Evolutionary conservation across 2,329 filamentous ascomycete species (phyloP).

Genomic region (Domatiomyces globalis): DNA sequence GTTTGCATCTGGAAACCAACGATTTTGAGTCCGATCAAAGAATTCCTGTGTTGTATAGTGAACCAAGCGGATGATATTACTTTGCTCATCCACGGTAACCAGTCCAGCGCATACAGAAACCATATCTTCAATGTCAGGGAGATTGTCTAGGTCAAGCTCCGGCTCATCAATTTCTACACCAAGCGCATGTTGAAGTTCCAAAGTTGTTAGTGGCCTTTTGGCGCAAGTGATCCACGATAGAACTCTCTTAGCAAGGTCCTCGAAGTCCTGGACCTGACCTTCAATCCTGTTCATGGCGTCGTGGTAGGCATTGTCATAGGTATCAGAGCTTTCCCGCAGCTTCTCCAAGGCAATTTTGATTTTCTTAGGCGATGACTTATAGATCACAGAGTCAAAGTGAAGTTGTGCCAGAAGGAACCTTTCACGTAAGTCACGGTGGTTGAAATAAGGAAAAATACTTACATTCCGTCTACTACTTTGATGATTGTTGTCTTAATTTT

Average conservation of each 20-base stretch:
- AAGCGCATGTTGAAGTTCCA: conserved; percentile 19
- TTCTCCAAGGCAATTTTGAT: neutral
- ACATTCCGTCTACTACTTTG: too few relatives aligned
- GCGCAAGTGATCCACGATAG: conserved; percentile 16
- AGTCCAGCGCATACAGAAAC: conserved; percentile 18
- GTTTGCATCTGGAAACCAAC: conserved; percentile 24
- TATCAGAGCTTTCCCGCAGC: neutral
- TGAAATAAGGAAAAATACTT: too few relatives aligned
- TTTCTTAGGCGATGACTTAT: neutral
- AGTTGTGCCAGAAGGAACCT: conserved; percentile 7
- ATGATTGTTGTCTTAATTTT: too few relatives aligned
- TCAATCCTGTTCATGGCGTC: conserved; percentile 11
- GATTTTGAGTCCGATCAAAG: conserved; percentile 20
- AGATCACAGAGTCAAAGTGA: neutral
- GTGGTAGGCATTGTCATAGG: conserved; percentile 6
- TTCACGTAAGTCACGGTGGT: too few relatives aligned
- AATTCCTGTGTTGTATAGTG: conserved; percentile 37
- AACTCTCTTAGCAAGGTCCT: conserved; percentile 8
- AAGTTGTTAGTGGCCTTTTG: conserved; percentile 9
- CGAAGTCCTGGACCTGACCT: conserved; percentile 2
- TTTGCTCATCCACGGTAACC: conserved; percentile 13
- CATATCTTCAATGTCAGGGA: conserved; percentile 12
- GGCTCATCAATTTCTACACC: conserved; percentile 13
- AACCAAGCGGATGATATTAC: conserved; percentile 17
- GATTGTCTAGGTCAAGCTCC: conserved; percentile 12